phyloP scores from a whole-genome alignment of 345 rosid species.

The Melastoma malabathricum region DNA sequence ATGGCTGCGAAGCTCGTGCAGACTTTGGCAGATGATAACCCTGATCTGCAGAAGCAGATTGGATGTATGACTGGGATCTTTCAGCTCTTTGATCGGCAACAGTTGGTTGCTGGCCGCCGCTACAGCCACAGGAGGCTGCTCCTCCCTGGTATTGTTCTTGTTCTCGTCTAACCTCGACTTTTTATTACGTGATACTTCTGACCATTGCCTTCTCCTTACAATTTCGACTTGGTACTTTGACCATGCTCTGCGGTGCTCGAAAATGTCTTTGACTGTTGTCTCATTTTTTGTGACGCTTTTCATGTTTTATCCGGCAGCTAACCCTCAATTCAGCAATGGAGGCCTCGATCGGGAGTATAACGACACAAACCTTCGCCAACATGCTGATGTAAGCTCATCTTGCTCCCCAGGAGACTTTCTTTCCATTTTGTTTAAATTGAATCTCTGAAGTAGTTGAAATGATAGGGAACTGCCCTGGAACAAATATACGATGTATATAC shows the following conservation, averaged over 20 bases:
- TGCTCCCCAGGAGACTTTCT: neutral
- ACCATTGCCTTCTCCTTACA: neutral
- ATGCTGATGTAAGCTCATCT: constrained; percentile 27
- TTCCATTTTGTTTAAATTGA: constrained; percentile 1
- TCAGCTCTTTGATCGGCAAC: constrained; percentile 78
- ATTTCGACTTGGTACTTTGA: no score
- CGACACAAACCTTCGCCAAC: constrained; percentile 22
- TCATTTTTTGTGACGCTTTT: constrained; percentile 13
- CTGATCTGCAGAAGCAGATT: constrained; percentile 86
- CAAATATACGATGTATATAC: neutral
- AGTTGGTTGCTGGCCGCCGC: constrained; percentile 37
- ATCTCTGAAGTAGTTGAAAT: no score
- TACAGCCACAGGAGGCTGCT: constrained; percentile 31
- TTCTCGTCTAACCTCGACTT: constrained; percentile 1
- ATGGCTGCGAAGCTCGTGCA: constrained; percentile 97
- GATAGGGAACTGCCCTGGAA: neutral
- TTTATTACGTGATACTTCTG: neutral
- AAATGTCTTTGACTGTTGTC: neutral
- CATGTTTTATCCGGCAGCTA: constrained; percentile 24
- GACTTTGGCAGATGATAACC: constrained; percentile 83
- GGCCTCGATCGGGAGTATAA: constrained; percentile 26
- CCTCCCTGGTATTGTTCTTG: constrained; percentile 33
- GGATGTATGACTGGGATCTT: constrained; percentile 95
- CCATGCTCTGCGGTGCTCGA: no score
- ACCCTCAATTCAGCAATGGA: constrained; percentile 22